Base-by-base conservation (phyloP, 805 yeast species). In the Ogataea naganishii region DNA sequence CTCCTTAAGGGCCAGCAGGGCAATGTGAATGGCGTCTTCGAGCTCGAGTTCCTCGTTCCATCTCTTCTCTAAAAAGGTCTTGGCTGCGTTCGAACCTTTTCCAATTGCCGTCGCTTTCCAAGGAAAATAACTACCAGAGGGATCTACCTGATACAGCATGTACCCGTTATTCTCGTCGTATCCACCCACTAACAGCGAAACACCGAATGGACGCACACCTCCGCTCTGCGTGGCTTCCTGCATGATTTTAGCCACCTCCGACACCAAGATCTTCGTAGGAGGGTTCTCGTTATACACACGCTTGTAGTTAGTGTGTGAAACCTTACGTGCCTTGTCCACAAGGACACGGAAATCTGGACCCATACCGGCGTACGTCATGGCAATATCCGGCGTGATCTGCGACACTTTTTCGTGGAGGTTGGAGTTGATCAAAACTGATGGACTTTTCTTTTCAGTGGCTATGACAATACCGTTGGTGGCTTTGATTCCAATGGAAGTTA, bases 51-150 rank as follows among this genome's bases (percentile, higher is more conserved):
- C 95, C 41, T 86, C 94, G 53, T 88, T 89, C 96, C 97, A 92
- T 61, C 99, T 78, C 62, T 92, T 92, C 57, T 92, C 99, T 51
- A 92, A 62, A 47, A 92, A 92, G 2, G 97, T 89, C 65, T 94
- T 92, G 20, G 97, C 98, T n/a, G 94, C 84, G 25, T 76, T 75
- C 4, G 96, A 78, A 16, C 96, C 94, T 53, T 86, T 88, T 40
- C 99, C 99, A 46, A 92, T 92, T 15, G 98, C 97, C 4, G 98
- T 89, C 22, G 98, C 98, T 60, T 89, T 92, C 99, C 99, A 92
- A 7, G 99, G 97, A 69, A 84, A 92, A 56, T 80, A 92, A 23
- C 96, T 77, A 7, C 99, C 99, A 4, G 95, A 81, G 4, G 99
- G 99, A 61, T 92, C 99, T 27, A 92, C 94, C 60, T 92, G 99